Base-by-base conservation (phyloP, 257 asterid genomes). In the Plantago ovata region DNA sequence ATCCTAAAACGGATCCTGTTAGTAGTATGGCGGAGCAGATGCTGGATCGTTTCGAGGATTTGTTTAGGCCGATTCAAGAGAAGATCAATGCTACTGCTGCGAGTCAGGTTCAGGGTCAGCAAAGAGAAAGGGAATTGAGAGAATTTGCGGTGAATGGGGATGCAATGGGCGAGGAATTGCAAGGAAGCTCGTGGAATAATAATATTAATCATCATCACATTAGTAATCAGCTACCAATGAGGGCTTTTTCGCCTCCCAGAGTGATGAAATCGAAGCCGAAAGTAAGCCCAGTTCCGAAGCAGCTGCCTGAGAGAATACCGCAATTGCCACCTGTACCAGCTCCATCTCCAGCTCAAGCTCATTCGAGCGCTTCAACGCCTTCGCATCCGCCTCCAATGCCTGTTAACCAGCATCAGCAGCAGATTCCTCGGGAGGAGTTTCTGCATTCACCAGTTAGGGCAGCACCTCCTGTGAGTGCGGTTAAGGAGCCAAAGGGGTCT, bases 1-100 rank as follows among this genome's bases (percentile, higher is more conserved):
- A 93, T 61, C 99, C 97, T 0, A 86, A 86, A 67, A 69, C 77
- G 2, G 97, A 93, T 72, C 79, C 77, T 16, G 91, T 85, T 2
- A 73, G 84, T 36, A 83, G 71, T 5, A 73, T 73, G 75, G 99
- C 99, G 0, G 88, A 76, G 71, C 69, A 69, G 73, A 60, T 93
- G 56, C 61, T 89, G 38, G 71, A 54, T 2, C 63, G 61, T 28
- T 93, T 93, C 18, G 99, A 93, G 80, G 92, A 89, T 3, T 21
- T 89, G 77, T 93, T 76, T 68, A 77, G 72, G 68, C 89, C 96
- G 6, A 55, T 89, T 45, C 86, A 82, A 60, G 86, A 77, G 47
- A 84, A 64, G 71, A 54, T 86, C 24, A 75, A 67, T 13, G 41
- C 48, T 28, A 8, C 36, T 28, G 36, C 36, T 28, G 36, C 36